These are phyloP conservation scores for Calocybe gangraenosa DNA, from an alignment of 768 basidiomycete species.

Conservation along the genomic window DNA sequence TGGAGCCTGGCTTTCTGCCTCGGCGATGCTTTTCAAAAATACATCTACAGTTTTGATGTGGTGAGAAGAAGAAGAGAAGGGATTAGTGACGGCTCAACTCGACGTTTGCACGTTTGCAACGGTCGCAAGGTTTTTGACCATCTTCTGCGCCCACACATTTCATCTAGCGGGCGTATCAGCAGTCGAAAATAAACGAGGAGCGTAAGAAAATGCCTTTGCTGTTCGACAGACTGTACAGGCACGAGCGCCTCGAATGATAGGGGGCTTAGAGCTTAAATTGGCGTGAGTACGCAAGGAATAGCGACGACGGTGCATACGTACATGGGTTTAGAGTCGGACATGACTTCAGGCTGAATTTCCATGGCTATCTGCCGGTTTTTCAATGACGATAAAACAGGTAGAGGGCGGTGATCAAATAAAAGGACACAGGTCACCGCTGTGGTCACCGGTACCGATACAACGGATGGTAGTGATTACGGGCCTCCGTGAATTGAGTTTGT, in stretches of 20 bases:
- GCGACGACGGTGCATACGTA: constrained; percentile 17
- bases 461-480: constrained; percentile 4
- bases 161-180: constrained; percentile 51
- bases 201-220: constrained; percentile 56
- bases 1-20: constrained; percentile 86
- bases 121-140: constrained; percentile 75
- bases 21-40: constrained; percentile 87
- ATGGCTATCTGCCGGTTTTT: constrained; percentile 31
- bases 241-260: constrained; percentile 49
- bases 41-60: constrained; percentile 42
- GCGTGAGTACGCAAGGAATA: constrained; percentile 6
- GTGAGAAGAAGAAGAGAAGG: constrained; percentile 14
- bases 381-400: constrained; percentile 24
- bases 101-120: constrained; percentile 76
- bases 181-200: constrained; percentile 13
- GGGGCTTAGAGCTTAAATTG: constrained; percentile 33
- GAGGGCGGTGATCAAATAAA: constrained; percentile 38
- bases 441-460: constrained; percentile 10
- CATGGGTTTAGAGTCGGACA: constrained; percentile 30
- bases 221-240: constrained; percentile 85
- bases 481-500: neutral
- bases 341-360: constrained; percentile 33
- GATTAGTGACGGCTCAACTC: constrained; percentile 44
- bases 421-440: constrained; percentile 16
- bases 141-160: constrained; percentile 90